Conservation (phyloP, 169 alveolate genomes). For the Plasmodium gaboni region DNA sequence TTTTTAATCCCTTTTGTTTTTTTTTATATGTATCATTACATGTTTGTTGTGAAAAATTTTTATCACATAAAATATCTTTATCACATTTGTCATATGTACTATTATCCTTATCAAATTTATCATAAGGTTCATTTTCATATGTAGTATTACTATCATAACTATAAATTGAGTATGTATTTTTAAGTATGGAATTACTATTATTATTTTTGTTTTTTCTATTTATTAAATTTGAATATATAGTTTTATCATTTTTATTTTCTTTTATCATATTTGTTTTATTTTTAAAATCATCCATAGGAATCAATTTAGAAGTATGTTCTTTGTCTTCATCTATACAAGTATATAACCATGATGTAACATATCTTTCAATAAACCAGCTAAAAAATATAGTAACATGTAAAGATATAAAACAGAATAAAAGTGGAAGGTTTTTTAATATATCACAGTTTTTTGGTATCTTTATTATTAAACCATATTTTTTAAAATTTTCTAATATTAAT, state of each 20-base stretch:
- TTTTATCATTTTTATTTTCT: neutral
- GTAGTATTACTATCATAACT: too few species aligned
- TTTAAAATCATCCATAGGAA: constrained; percentile 72
- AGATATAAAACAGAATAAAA: constrained; percentile 52
- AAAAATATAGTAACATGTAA: constrained; percentile 81
- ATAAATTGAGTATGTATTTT: too few species aligned
- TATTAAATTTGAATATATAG: too few species aligned
- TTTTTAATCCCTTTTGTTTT: neutral
- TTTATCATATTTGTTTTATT: neutral
- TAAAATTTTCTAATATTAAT: constrained; percentile 89
- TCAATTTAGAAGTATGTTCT: too few species aligned
- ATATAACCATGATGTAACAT: constrained; percentile 76
- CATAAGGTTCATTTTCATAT: too few species aligned
- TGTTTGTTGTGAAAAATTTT: too few species aligned
- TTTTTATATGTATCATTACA: neutral
- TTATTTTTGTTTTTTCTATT: neutral
- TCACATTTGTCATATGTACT: too few species aligned
- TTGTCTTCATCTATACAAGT: neutral
- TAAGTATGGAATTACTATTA: too few species aligned
- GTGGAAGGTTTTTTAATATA: constrained; percentile 70
- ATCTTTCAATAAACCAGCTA: constrained; percentile 88
- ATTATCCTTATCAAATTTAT: too few species aligned
- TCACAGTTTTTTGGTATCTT: constrained; percentile 81
- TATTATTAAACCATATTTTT: constrained; percentile 89
- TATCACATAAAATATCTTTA: too few species aligned